phyloP scores from a whole-genome alignment of 2,329 filamentous ascomycete species.

The Cercospora sp. region DNA sequence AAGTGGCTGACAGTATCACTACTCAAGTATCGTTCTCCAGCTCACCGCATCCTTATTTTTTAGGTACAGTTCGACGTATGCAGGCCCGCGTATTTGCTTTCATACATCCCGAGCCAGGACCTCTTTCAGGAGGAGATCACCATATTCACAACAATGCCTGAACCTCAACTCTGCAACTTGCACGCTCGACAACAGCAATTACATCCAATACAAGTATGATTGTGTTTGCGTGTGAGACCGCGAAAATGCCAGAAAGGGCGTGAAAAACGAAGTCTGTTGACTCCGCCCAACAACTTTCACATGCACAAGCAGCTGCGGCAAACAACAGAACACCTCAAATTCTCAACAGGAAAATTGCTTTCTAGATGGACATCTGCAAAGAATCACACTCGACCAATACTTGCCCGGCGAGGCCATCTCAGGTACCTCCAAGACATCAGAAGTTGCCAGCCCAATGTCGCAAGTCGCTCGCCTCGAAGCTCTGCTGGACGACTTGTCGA shows the following conservation, averaged over 20 bases:
- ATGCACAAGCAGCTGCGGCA: neutral
- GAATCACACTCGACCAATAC: neutral
- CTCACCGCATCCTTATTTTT: neutral
- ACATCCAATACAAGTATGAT: neutral
- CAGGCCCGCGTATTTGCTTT: neutral
- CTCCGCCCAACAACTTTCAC: neutral
- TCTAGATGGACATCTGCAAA: neutral
- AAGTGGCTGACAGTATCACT: neutral
- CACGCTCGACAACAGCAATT: neutral
- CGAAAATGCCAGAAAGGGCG: neutral
- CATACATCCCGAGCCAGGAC: neutral
- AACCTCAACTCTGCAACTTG: neutral
- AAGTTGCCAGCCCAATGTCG: neutral
- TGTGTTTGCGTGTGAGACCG: neutral
- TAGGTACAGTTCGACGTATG: neutral
- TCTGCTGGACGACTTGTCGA: neutral
- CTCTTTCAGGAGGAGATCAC: neutral
- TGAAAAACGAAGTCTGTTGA: neutral
- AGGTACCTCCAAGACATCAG: neutral
- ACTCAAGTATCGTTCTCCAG: neutral
- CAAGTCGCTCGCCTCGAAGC: constrained; percentile 3
- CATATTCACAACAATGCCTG: neutral
- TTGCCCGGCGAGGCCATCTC: neutral
- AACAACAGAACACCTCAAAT: neutral
- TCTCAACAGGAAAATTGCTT: neutral